Conservation (phyloP, 352 stramenopile species). For the Phytophthora agathidicida region DNA sequence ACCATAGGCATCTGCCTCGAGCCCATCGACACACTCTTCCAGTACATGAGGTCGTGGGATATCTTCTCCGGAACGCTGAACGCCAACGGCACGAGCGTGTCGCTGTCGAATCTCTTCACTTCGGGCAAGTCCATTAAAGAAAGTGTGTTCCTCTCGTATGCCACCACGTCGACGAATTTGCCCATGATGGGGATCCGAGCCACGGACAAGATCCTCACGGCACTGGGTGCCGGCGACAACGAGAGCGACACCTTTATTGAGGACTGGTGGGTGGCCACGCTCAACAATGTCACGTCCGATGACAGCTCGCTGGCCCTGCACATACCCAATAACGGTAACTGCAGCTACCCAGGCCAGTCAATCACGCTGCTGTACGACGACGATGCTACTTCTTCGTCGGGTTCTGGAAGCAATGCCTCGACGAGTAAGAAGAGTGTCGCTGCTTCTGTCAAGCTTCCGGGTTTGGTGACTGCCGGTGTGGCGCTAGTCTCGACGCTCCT, state of each 20-base stretch:
- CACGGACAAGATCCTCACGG: slow-evolving; percentile 19
- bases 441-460: not conserved
- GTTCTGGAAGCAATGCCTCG: not conserved
- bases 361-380: slow-evolving; percentile 30
- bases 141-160: slow-evolving; percentile 32
- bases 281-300: not conserved
- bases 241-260: not conserved
- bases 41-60: slow-evolving; percentile 36
- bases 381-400: too few relatives aligned
- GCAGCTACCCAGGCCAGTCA: slow-evolving; percentile 32
- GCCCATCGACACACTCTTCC: slow-evolving; percentile 41
- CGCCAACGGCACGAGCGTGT: slow-evolving; percentile 11
- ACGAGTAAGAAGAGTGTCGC: not conserved
- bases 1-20: slow-evolving; percentile 51
- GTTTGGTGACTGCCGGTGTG: not conserved
- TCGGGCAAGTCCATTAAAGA: slow-evolving; percentile 41
- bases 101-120: slow-evolving; percentile 47
- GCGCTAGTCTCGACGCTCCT: not conserved
- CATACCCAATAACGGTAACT: slow-evolving; percentile 32
- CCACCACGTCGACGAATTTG: slow-evolving; percentile 17
- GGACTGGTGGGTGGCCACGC: not conserved
- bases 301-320: slow-evolving; percentile 29
- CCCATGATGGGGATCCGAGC: slow-evolving; percentile 28
- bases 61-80: slow-evolving; percentile 32
- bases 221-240: not conserved